These are phyloP conservation scores for Gossypium mustelinum DNA, from an alignment of 345 rosid genomes.

Conservation along the genomic window DNA sequence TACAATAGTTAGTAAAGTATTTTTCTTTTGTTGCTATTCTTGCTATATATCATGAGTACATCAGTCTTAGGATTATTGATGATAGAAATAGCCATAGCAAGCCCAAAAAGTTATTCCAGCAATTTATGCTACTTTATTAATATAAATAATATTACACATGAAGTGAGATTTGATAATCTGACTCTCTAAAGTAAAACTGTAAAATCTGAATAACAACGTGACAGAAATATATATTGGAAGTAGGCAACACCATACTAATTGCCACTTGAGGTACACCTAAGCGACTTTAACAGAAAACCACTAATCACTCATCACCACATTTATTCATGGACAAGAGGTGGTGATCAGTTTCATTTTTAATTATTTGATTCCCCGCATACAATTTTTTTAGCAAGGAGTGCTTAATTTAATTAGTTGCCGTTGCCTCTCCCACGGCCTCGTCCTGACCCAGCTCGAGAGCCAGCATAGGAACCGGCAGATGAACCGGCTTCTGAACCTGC, in stretches of 20 bases:
- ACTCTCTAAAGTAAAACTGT: too few relatives aligned
- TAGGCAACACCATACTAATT: not conserved
- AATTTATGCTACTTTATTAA: too few relatives aligned
- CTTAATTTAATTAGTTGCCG: not conserved
- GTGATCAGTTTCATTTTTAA: not conserved
- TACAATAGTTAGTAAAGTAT: too few relatives aligned
- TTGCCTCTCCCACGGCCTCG: conserved; percentile 10
- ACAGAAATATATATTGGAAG: too few relatives aligned
- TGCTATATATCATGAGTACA: too few relatives aligned
- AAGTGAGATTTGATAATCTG: too few relatives aligned
- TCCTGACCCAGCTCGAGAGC: conserved; percentile 45
- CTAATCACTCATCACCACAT: not conserved
- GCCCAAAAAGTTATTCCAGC: too few relatives aligned
- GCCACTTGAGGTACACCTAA: not conserved
- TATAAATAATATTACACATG: too few relatives aligned
- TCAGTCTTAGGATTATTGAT: too few relatives aligned
- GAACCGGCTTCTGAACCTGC: conserved; percentile 42
- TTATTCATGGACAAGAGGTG: not conserved
- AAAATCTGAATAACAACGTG: too few relatives aligned
- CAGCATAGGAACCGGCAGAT: conserved; percentile 37
- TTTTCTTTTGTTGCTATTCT: too few relatives aligned
- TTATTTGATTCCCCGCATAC: not conserved
- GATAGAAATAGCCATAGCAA: too few relatives aligned
- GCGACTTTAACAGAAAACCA: not conserved
- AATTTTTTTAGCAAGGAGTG: not conserved